These are phyloP conservation scores for Barbarea vulgaris DNA, from an alignment of 345 rosid genomes.

Conservation along the genomic window DNA sequence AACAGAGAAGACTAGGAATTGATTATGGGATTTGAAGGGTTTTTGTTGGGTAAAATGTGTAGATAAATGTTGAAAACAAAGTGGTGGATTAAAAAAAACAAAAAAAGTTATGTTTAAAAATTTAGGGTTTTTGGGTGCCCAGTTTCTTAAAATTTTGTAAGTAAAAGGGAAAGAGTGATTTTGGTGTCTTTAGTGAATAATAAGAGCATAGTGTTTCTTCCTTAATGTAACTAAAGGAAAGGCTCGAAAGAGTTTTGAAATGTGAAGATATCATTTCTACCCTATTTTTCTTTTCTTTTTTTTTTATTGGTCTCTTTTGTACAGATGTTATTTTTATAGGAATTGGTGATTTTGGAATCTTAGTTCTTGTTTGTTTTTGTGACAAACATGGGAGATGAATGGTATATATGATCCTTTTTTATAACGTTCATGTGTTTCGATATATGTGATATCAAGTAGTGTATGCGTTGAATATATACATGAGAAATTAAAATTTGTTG, in stretches of 20 bases:
- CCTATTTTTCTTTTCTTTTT: no score
- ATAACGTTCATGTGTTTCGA: not conserved
- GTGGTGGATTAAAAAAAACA: not conserved
- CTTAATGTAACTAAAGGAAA: conserved; percentile 26
- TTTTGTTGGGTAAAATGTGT: conserved; percentile 30
- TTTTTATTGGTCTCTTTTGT: conserved; percentile 6
- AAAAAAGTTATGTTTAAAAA: conserved; percentile 3
- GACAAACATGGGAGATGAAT: not conserved
- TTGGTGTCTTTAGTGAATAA: conserved; percentile 20
- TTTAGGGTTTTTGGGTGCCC: conserved; percentile 31
- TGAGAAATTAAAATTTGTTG: not conserved
- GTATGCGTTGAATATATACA: not conserved
- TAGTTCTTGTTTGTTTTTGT: conserved; percentile 7
- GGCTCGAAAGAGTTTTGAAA: conserved; percentile 37
- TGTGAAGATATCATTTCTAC: conserved; percentile 39
- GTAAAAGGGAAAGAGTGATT: conserved; percentile 13
- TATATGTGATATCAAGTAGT: not conserved
- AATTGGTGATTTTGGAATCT: not conserved
- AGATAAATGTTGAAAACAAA: conserved; percentile 23
- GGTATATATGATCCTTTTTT: not conserved
- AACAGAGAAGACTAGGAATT: conserved; percentile 28
- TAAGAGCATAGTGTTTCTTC: conserved; percentile 38
- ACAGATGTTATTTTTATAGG: not conserved
- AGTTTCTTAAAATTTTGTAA: conserved; percentile 30
- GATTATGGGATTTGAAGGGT: not conserved